phyloP scores from a whole-genome alignment of 257 asterid genomes.

The Phtheirospermum japonicum region DNA sequence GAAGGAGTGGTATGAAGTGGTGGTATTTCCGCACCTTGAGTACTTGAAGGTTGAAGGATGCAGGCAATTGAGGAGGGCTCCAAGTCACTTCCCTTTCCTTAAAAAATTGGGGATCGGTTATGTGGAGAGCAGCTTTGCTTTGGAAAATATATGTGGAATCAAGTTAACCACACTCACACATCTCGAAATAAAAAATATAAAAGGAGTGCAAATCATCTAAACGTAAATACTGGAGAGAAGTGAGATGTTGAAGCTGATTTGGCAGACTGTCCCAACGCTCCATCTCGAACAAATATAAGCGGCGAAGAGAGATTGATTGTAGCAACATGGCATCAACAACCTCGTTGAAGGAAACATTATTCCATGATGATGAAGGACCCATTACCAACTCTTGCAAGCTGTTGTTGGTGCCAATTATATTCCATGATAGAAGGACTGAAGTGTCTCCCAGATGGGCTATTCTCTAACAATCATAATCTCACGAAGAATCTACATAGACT shows the following conservation, averaged over 20 bases:
- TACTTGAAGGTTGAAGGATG: too few species aligned
- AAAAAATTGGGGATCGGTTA: neutral
- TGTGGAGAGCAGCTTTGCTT: neutral
- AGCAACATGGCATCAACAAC: conserved; percentile 12
- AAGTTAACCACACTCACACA: conserved; percentile 18
- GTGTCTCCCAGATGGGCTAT: neutral
- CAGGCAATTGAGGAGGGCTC: too few species aligned
- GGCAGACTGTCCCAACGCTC: conserved; percentile 22
- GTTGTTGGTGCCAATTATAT: neutral
- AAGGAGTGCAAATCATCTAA: neutral
- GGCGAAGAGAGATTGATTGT: neutral
- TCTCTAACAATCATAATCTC: neutral
- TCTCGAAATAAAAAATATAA: too few species aligned
- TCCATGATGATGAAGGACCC: conserved; percentile 17
- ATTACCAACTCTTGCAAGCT: neutral
- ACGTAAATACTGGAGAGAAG: neutral
- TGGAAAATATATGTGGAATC: conserved; percentile 18
- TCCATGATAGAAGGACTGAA: too few species aligned
- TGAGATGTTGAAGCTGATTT: conserved; percentile 14
- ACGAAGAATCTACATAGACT: too few species aligned
- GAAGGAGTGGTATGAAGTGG: neutral
- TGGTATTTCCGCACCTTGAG: too few species aligned
- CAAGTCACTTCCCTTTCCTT: conserved; percentile 32
- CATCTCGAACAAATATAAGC: accelerated
- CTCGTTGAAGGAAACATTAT: conserved; percentile 2